Base-by-base conservation (phyloP, 176 grass and related monocot species). In the Olyra latifolia region DNA sequence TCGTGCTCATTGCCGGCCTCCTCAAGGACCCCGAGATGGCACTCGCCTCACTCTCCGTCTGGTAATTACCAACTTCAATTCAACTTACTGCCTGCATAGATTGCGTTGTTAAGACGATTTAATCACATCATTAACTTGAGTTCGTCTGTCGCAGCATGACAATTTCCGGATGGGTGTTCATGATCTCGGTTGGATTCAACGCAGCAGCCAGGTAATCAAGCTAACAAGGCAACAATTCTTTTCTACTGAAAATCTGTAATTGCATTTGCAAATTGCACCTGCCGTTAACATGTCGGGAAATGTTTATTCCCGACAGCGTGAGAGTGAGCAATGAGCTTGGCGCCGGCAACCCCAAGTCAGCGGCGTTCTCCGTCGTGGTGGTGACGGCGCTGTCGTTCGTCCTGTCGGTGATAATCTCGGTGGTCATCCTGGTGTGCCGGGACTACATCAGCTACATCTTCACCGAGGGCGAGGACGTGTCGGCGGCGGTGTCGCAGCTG, bases 101-200 rank as follows among this genome's bases (percentile, higher is more conserved):
- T 8, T 15, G 29, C 48, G 42, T 47, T 48, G n/a, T 76, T 59
- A 2, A 63, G 6, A 50, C 12, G 32, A 38, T 77, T 22, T 13
- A 43, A 23, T 69, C 55, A 23, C 55, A 23, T 59, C 28, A 47
- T 61, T 79, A n/a, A 43, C 1, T 39, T 61, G 22, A 28, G 15
- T 46, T 57, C 69, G 4, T 20, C 29, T 71, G 0, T 44, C 67
- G 83, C 73, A 97, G 94, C 78, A 87, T 97, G 94, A 93, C 94
- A 10, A 65, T 97, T 59, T 71, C 88, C 4, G 91, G 91, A 6
- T 97, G 94, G 91, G 81, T 97, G 11, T 91, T 93, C 52, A 97
- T 97, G 91, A 85, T 97, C 8, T 89, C 94, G 7, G 88, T 91
- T 23, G 94, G 94, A 3, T 93, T 97, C 78, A 97, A 97, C 41